Evolutionary conservation across 192 early-diverging fungal genomes (phyloP).

Genomic region (Allomyces macrogynus): DNA sequence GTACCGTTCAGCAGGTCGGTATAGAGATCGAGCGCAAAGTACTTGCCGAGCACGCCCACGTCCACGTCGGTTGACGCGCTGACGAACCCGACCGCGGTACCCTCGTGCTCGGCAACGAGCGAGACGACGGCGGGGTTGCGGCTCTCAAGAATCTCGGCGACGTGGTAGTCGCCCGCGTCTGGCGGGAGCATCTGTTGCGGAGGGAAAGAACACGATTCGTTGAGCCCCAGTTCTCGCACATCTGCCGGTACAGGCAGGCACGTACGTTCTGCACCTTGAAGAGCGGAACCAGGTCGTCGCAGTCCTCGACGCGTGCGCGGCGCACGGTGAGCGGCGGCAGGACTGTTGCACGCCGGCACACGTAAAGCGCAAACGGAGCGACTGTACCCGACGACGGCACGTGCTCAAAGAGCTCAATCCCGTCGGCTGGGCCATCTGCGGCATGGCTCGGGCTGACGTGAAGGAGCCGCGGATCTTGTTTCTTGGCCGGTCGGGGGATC

Average conservation of each 20-base stretch:
- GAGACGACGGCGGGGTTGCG: conserved; percentile 14
- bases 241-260: background rate
- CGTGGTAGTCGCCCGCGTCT: conserved; percentile 14
- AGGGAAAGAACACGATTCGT: background rate
- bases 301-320: conserved; percentile 28
- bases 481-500: too few species aligned
- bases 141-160: conserved; percentile 21
- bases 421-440: too few species aligned
- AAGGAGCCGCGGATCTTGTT: too few species aligned
- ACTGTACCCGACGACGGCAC: too few species aligned
- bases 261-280: conserved; percentile 21
- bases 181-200: conserved; percentile 2
- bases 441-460: too few species aligned
- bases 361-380: background rate
- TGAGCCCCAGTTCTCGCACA: too few species aligned
- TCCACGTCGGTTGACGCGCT: background rate
- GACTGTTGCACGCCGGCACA: conserved; percentile 20
- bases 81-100: background rate
- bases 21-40: background rate
- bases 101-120: conserved; percentile 7
- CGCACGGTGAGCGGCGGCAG: conserved; percentile 18
- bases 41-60: background rate
- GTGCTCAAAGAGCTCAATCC: too few species aligned
- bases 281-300: conserved; percentile 34
- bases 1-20: too few species aligned